Percentiles rank a stretch among this genome's conserved stretches.
These are phyloP conservation scores for Bertia moriformis DNA, from an alignment of 2,329 filamentous ascomycete species.

Conservation along the genomic window DNA sequence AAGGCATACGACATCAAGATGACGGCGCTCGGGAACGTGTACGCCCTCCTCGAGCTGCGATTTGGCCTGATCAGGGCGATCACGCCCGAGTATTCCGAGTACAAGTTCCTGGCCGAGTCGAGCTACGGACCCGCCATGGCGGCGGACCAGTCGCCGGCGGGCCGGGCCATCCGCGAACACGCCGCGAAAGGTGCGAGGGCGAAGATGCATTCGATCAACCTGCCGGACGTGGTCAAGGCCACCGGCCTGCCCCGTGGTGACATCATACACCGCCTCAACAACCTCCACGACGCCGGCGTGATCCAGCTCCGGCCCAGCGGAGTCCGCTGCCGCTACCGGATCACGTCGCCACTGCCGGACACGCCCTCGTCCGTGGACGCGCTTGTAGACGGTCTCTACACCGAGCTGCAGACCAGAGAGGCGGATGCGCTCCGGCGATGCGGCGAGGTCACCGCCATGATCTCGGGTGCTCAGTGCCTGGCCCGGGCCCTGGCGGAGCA, in stretches of 20 bases:
- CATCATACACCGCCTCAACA: constrained; percentile 36
- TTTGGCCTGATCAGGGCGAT: constrained; percentile 39
- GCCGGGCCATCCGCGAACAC: constrained; percentile 23
- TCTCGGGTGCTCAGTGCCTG: constrained; percentile 36
- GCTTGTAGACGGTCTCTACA: constrained; percentile 30
- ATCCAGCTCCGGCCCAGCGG: constrained; percentile 36
- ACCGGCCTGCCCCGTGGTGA: constrained; percentile 24
- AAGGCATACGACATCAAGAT: constrained; percentile 36
- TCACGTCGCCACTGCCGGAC: constrained; percentile 29
- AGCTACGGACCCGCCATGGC: constrained; percentile 7
- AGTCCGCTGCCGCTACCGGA: constrained; percentile 35
- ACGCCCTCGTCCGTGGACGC: constrained; percentile 22
- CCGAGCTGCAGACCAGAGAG: constrained; percentile 34
- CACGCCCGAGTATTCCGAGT: constrained; percentile 40
- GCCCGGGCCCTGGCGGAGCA: constrained; percentile 34
- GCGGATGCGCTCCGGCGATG: constrained; percentile 34
- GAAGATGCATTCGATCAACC: constrained; percentile 31
- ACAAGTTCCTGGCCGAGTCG: constrained; percentile 33
- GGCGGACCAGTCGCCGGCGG: constrained; percentile 22
- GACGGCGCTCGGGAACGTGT: constrained; percentile 34
- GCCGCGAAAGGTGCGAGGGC: constrained; percentile 24
- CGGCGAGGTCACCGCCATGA: constrained; percentile 31
- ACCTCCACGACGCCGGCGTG: constrained; percentile 29
- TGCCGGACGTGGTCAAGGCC: constrained; percentile 19
- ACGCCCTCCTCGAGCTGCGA: constrained; percentile 44